Conservation (phyloP, 2,329 filamentous ascomycete genomes). For the Arthrobotrys musiformis region DNA sequence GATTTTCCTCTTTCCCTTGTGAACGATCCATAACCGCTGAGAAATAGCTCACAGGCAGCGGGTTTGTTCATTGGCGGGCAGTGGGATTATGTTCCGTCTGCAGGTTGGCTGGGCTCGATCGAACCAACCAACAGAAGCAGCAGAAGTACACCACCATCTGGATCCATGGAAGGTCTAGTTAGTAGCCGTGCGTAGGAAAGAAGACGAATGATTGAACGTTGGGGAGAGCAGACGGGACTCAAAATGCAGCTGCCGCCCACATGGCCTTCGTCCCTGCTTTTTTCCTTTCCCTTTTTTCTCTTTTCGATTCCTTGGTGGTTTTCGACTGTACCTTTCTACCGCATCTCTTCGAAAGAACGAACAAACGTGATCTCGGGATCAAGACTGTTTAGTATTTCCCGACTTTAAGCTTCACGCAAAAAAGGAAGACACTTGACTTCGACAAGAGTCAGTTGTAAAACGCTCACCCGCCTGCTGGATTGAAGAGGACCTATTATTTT, state of each 20-base stretch:
- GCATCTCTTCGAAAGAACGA: not conserved
- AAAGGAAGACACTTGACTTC: not conserved
- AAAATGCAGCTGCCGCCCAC: conserved; percentile 53
- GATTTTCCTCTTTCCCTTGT: not conserved
- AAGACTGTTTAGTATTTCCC: not conserved
- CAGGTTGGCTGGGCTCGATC: not conserved
- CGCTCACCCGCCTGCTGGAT: conserved; percentile 50
- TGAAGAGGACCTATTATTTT: conserved; percentile 14
- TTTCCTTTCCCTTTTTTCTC: not conserved
- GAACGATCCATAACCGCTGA: conserved; percentile 35
- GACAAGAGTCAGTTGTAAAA: conserved; percentile 4
- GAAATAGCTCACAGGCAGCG: conserved; percentile 24
- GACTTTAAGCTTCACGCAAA: not conserved
- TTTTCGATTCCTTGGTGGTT: conserved; percentile 48
- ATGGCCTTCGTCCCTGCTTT: conserved; percentile 9
- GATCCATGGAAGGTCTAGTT: conserved; percentile 7
- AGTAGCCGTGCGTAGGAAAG: conserved; percentile 3
- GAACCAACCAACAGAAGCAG: conserved; percentile 24
- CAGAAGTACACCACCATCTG: not conserved
- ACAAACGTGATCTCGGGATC: conserved; percentile 39
- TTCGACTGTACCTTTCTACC: conserved; percentile 29
- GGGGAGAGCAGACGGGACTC: conserved; percentile 5
- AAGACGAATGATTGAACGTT: not conserved
- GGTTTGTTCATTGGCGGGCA: conserved; percentile 31
- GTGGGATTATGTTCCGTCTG: conserved; percentile 23